Percentiles rank a stretch among this genome's conserved stretches.
These are phyloP conservation scores for Fraxinus excelsior DNA, from an alignment of 257 asterid genomes.

Conservation along the genomic window DNA sequence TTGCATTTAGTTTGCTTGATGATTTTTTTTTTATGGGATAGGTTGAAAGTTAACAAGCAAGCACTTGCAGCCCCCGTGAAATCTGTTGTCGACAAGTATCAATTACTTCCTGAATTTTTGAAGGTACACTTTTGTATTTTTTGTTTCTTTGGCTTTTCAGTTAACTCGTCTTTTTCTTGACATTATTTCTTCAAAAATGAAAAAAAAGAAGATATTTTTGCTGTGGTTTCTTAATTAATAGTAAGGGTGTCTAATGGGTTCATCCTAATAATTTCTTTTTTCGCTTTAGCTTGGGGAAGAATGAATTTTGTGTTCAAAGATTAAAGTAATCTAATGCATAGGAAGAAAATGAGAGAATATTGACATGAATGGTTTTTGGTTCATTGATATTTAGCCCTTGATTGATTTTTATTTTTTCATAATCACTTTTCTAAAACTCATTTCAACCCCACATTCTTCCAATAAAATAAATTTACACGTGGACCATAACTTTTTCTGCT, in stretches of 20 bases:
- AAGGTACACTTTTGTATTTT: conserved; percentile 43
- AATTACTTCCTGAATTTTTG: conserved; percentile 74
- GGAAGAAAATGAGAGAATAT: neutral
- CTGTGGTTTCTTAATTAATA: neutral
- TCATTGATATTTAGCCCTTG: too few relatives aligned
- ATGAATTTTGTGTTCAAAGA: neutral
- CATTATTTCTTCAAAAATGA: neutral
- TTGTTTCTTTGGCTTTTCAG: neutral
- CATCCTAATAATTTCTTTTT: neutral
- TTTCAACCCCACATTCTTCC: neutral
- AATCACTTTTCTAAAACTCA: neutral
- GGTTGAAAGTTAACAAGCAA: conserved; percentile 57
- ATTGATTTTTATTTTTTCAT: too few relatives aligned
- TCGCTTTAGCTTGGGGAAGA: neutral
- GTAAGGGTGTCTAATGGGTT: neutral
- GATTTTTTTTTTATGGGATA: conserved; percentile 11
- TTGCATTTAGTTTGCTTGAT: neutral
- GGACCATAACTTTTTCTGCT: too few relatives aligned
- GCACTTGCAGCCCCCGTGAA: conserved; percentile 66
- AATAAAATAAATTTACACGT: too few relatives aligned
- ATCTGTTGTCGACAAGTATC: conserved; percentile 72
- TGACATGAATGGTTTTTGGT: neutral
- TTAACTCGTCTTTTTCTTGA: neutral
- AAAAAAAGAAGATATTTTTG: neutral
- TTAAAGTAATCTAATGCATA: conserved; percentile 4